phyloP scores from a whole-genome alignment of 768 basidiomycete genomes.

The Psilocybe sp. region DNA sequence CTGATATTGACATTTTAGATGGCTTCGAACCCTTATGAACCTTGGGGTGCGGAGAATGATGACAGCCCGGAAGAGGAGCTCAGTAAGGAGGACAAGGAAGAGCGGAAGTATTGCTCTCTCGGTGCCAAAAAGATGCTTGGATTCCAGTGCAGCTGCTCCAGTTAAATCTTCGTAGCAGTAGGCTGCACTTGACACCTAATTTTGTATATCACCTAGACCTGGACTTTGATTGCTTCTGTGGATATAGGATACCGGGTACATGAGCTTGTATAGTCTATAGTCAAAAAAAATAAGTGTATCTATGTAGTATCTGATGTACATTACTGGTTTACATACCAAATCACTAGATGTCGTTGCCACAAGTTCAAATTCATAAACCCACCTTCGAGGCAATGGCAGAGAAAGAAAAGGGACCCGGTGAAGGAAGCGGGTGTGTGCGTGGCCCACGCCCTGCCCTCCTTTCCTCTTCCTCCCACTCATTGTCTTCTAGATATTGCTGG shows the following conservation, averaged over 20 bases:
- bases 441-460: slow-evolving; percentile 24
- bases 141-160: slow-evolving; percentile 93
- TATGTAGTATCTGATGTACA: no score
- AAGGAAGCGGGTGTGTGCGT: slow-evolving; percentile 14
- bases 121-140: slow-evolving; percentile 77
- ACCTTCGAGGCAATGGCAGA: no score
- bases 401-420: no score
- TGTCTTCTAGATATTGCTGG: slow-evolving; percentile 61
- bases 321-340: no score
- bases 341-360: no score
- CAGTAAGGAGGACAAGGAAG: slow-evolving; percentile 61
- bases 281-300: no score
- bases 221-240: no score
- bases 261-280: no score
- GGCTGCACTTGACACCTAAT: no score
- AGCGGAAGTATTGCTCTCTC: slow-evolving; percentile 72
- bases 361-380: no score
- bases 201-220: no score
- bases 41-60: slow-evolving; percentile 79
- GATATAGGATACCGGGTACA: no score
- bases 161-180: slow-evolving; percentile 37
- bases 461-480: slow-evolving; percentile 59
- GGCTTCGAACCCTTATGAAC: slow-evolving; percentile 80
- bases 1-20: slow-evolving; percentile 49
- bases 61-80: slow-evolving; percentile 42